A percentile compares a stretch with the other conserved stretches of the same genome.
Conservation (phyloP, 192 early-diverging fungal genomes). For the Tieghemiomyces parasiticus region DNA sequence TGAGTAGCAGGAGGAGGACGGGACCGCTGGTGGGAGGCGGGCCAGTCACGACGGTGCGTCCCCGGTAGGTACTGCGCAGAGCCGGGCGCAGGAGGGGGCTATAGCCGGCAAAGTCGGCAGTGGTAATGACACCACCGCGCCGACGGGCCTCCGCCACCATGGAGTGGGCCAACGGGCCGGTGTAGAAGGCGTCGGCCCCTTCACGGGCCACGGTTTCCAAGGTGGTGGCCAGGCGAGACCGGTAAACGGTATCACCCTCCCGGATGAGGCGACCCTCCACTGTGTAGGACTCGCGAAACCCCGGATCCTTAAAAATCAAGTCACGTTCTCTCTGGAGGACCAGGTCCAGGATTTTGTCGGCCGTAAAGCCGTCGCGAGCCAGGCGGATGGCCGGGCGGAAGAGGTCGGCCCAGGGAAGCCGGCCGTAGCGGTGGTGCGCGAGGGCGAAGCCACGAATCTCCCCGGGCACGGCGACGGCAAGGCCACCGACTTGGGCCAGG, state of each 20-base stretch:
- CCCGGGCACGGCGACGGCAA: slow-evolving; percentile 69
- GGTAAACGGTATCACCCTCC: slow-evolving; percentile 48
- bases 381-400: slow-evolving; percentile 65
- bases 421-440: slow-evolving; percentile 68
- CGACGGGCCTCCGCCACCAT: slow-evolving; percentile 46
- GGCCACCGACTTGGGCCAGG: slow-evolving; percentile 51
- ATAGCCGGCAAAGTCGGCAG: slow-evolving; percentile 59
- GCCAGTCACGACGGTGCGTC: slow-evolving; percentile 50
- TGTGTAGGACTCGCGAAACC: slow-evolving; percentile 26
- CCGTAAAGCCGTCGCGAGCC: slow-evolving; percentile 54
- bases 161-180: slow-evolving; percentile 44
- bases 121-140: slow-evolving; percentile 61
- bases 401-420: slow-evolving; percentile 64
- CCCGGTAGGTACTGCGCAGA: slow-evolving; percentile 58
- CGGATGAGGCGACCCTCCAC: slow-evolving; percentile 54
- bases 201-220: slow-evolving; percentile 42
- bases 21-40: slow-evolving; percentile 74
- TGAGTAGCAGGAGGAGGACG: slow-evolving; percentile 66
- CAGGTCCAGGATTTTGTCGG: slow-evolving; percentile 29
- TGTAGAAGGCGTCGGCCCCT: slow-evolving; percentile 42
- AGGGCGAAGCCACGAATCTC: slow-evolving; percentile 75
- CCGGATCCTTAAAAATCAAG: slow-evolving; percentile 18
- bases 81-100: slow-evolving; percentile 38
- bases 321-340: slow-evolving; percentile 20
- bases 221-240: slow-evolving; percentile 41